Base-by-base conservation (phyloP, 192 early-diverging fungal genomes). In the Paraglomus brasilianum region DNA sequence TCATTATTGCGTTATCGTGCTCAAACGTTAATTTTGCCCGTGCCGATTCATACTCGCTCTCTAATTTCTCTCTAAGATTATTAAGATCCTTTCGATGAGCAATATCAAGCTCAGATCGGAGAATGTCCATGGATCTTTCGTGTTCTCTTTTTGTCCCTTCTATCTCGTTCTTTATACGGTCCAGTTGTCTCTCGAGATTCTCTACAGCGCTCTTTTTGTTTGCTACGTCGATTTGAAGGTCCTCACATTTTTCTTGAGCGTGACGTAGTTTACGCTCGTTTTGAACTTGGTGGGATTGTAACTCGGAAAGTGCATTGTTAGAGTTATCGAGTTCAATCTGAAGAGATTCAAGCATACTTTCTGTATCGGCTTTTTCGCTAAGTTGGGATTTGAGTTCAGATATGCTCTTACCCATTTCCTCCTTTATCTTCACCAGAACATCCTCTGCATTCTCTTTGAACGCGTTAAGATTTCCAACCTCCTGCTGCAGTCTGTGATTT, bases 241-340 rank as follows among this genome's bases (percentile, higher is more conserved):
- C 22, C 19, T 60, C 58, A 39, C 19, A 60, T 14, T 38, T 13
- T 6, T 30, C 24, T 43, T 61, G 19, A 17, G 44, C 13, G 5
- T 61, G 40, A 5, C 22, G 19, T 5, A 40, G 17, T 8, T 61
- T 42, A 7, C 1, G 17, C 21, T 40, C 24, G 11, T n/a, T n/a
- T 21, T 42, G 17, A 19, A 42, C 40, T 7, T 43, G 17, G 38
- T 61, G 14, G 13, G 44, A 21, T 43, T 21, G 36, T 42, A 61
- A 40, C 17, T 61, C 44, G 44, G 58, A 61, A 21, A 61, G 24
- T 44, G 40, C 58, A 61, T 41, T 36, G 22, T 61, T 61, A n/a
- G 58, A 14, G 21, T 61, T 19, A 19, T 43, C 17, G 22, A 61
- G 58, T 61, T 21, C n/a, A 7, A 11, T 19, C 40, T 21, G 58